Evolutionary conservation across 139 green algal genomes (phyloP), one percentile per base, ranked within the genome.

Genomic region (Chlorella sorokiniana): DNA sequence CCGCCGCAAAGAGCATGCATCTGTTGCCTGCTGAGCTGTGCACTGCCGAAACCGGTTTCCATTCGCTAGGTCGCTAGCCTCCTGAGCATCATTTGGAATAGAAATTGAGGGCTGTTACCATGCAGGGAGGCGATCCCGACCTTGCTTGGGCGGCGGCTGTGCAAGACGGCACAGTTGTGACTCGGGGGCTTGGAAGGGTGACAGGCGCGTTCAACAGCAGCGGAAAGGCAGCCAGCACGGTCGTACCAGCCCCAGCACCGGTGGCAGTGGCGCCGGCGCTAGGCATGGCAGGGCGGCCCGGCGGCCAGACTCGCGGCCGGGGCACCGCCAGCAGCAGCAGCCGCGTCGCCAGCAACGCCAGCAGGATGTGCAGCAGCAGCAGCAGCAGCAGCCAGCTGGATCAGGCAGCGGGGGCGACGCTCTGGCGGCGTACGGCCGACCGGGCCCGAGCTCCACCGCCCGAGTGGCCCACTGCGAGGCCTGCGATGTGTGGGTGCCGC

Each of bases 401-500:
- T 11, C 8, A 11, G 29, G 45, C 38, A 73, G 67, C 45, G 23
- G 16, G 2, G 69, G 16, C 29, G 38, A 56, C 2, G 3, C 4
- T 16, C 40, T n/a, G 27, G 40, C 54, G 14, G 29, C 7, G 18
- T 70, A 61, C n/a, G 45, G 41, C 41, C 59, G 27, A 41, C 75
- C 75, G 0, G 75, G 75, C 27, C 40, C 59, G 1, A 40, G 59
- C 29, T 81, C 75, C 40, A 72, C 75, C 1, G 40, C 75, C 4
- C 75, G 68, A 4, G 59, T 70, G 31, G 33, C 38, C 23, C 63
- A 83, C 68, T 86, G 82, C 45, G 37, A 29, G 9, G 68, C 63
- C 52, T 86, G 82, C 73, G 82, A 86, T 54, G 73, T 69, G 4
- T 86, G 67, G 67, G 82, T 86, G 25, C 82, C 82, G 0, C 54